Base-by-base conservation (phyloP, 495 filamentous ascomycete genomes). In the Immersiella caudata region DNA sequence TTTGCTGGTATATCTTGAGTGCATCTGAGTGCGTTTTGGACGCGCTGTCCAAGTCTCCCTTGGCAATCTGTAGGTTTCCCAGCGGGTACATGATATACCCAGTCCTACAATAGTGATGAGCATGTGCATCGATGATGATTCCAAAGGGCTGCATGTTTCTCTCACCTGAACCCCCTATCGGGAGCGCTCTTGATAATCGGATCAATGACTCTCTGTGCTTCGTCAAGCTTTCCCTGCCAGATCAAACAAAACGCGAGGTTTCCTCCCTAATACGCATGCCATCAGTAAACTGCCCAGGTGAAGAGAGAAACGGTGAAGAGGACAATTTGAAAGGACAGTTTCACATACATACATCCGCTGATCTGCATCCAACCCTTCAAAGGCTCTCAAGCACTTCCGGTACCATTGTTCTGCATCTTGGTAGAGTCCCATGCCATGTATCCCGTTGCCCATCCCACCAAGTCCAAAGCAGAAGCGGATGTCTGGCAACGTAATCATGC, bases 161-260 rank as follows among this genome's bases (percentile, higher is more conserved):
- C 55, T 58, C 16, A 58, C 55, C 55, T 22, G 55, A 58, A 58
- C 6, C 55, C 55, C 55, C 20, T 6, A 24, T 58, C 55, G 24
- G 55, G 55, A 24, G 24, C 24, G 55, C 20, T 58, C 4, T 58
- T 58, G 55, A 58, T 24, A 20, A 58, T 22, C 4, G 55, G 55
- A 6, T 24, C 55, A 16, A 58, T 2, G 16, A 58, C 5, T 2
- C 55, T 22, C 24, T 58, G 55, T 6, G 55, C 55, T 24, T 22
- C 55, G 24, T 58, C 55, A 22, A 58, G 55, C 55, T 58, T 58
- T 6, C 55, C 55, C 55, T 58, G 55, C 55, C 6, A 58, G 55
- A 58, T 58, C 55, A 58, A 58, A 24, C 55, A 58, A 16, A 58
- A 58, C 5, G 55, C 55, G 14, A 58, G 55, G 16, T 58, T 58